phyloP scores from a whole-genome alignment of 257 asterid genomes.

The Jasminum sambac region DNA sequence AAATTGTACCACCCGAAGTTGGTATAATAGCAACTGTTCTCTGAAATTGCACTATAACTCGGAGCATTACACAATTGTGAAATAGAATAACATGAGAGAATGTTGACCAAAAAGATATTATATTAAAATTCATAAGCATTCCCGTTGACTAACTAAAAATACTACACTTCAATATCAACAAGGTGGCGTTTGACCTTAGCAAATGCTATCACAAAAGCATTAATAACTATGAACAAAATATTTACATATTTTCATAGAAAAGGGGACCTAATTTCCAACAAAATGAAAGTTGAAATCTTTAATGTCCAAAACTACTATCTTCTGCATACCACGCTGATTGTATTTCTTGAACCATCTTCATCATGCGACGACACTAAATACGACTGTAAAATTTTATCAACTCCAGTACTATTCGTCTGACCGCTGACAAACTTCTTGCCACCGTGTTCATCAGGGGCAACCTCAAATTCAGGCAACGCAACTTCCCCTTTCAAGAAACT shows the following conservation, averaged over 20 bases:
- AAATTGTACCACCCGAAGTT: too few species aligned
- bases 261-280: neutral
- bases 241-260: neutral
- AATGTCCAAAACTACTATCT: conserved; percentile 18
- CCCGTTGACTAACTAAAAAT: neutral
- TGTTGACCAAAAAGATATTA: too few species aligned
- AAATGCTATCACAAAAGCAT: neutral
- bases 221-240: neutral
- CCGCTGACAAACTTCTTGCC: conserved; percentile 24
- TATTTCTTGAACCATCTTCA: conserved; percentile 41
- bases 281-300: neutral
- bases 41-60: too few species aligned
- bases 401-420: neutral
- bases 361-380: conserved; percentile 48
- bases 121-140: neutral
- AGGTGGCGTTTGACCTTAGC: neutral
- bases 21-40: too few species aligned
- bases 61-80: too few species aligned
- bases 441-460: conserved; percentile 34
- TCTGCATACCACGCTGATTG: conserved; percentile 25
- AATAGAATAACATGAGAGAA: too few species aligned
- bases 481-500: conserved; percentile 62
- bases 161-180: neutral
- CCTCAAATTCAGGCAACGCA: conserved; percentile 38
- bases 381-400: conserved; percentile 39